Percentiles rank a stretch among this genome's conserved stretches.
These are phyloP conservation scores for Nakaseomyces nivariensis DNA, from an alignment of 1,139 yeast species.

Conservation along the genomic window DNA sequence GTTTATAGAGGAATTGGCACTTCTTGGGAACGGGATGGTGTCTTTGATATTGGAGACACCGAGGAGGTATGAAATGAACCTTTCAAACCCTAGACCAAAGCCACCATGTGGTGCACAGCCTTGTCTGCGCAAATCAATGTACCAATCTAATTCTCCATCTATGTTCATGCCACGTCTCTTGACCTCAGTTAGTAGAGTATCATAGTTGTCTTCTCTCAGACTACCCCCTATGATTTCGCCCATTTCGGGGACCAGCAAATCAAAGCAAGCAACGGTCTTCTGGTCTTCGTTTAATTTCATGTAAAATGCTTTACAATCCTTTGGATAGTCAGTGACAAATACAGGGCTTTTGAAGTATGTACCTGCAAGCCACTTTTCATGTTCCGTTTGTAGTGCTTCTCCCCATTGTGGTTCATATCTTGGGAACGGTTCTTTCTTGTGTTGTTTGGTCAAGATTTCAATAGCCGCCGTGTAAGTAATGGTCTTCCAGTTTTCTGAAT, in stretches of 20 bases:
- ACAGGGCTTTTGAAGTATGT: slow-evolving; percentile 61
- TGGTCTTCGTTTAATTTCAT: slow-evolving; percentile 46
- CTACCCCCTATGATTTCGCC: slow-evolving; percentile 99
- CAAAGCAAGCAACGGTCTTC: slow-evolving; percentile 82
- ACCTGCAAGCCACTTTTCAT: slow-evolving; percentile 85
- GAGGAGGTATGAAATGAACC: slow-evolving; percentile 62
- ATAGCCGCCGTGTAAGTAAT: slow-evolving; percentile 74
- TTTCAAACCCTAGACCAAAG: slow-evolving; percentile 89
- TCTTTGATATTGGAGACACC: slow-evolving; percentile 70
- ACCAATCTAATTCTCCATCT: slow-evolving; percentile 63
- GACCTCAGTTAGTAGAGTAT: slow-evolving; percentile 42
- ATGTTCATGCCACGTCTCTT: slow-evolving; percentile 43
- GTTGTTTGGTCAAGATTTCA: slow-evolving; percentile 32
- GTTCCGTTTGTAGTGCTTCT: slow-evolving; percentile 66
- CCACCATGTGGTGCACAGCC: slow-evolving; percentile 96
- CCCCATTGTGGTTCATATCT: slow-evolving; percentile 50
- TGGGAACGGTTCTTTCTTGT: slow-evolving; percentile 19
- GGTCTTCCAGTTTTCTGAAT: slow-evolving; percentile 46
- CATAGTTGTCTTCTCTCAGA: slow-evolving; percentile 65
- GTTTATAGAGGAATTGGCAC: slow-evolving; percentile 11
- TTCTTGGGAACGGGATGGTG: slow-evolving; percentile 72
- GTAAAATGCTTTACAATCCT: slow-evolving; percentile 74
- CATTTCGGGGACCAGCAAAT: slow-evolving; percentile 74
- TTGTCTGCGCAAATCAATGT: slow-evolving; percentile 56
- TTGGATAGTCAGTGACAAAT: slow-evolving; percentile 85